These are phyloP conservation scores for Talaromyces stipitatus DNA, from an alignment of 495 filamentous ascomycete genomes.

Conservation along the genomic window DNA sequence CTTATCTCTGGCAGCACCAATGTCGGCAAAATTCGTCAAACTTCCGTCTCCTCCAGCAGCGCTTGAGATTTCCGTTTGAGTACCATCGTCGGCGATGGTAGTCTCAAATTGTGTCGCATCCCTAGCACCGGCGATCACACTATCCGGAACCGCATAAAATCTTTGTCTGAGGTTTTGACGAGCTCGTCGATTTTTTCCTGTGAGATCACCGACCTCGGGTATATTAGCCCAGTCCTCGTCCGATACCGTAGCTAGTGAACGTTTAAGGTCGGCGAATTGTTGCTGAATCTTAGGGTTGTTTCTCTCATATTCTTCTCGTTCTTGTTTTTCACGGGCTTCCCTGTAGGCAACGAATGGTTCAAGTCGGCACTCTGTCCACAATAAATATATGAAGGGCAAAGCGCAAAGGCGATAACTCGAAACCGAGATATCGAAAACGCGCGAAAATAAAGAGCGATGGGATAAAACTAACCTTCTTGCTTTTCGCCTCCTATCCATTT, in stretches of 20 bases:
- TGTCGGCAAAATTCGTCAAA: conserved; percentile 97
- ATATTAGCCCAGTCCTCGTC: conserved; percentile 97
- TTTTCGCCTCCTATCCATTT: conserved; percentile 84
- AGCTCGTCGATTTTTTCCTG: conserved; percentile 79
- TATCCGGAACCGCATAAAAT: conserved; percentile 96
- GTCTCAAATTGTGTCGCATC: conserved; percentile 76
- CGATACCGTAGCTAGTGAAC: conserved; percentile 76
- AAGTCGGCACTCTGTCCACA: conserved; percentile 83
- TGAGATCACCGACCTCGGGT: conserved; percentile 93
- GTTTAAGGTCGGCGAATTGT: conserved; percentile 93
- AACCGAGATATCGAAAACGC: conserved; percentile 9
- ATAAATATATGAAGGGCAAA: conserved; percentile 50
- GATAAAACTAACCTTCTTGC: conserved; percentile 73
- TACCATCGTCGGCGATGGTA: conserved; percentile 72
- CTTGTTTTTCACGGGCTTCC: conserved; percentile 89
- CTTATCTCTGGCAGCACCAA: conserved; percentile 90
- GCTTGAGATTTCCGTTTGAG: conserved; percentile 32
- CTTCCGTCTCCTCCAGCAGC: conserved; percentile 64
- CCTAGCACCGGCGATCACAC: conserved; percentile 81
- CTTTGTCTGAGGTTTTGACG: conserved; percentile 75
- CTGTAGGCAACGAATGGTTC: conserved; percentile 58
- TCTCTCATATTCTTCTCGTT: conserved; percentile 88
- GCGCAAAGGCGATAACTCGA: conserved; percentile 57
- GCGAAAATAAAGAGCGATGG: conserved; percentile 14
- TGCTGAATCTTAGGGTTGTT: conserved; percentile 98